These are phyloP conservation scores for Saxophila tyrrhenica DNA, from an alignment of 495 filamentous ascomycete genomes.

Conservation along the genomic window DNA sequence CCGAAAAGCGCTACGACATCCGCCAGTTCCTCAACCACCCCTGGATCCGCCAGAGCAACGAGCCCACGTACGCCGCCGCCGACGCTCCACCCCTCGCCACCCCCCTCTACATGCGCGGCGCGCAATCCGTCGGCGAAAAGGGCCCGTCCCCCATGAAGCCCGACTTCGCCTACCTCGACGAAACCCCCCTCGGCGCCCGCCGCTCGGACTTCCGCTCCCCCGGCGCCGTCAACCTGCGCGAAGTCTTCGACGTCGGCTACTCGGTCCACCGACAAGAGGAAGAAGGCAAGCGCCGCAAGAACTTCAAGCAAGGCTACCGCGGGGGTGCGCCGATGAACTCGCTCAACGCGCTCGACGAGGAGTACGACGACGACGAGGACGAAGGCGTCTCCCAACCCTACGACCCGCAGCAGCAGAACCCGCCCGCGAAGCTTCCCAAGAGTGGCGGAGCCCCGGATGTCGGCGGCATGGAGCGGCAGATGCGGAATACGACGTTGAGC, in stretches of 20 bases:
- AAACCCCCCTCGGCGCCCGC: slow-evolving; percentile 45
- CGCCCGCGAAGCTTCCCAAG: slow-evolving; percentile 58
- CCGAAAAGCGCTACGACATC: slow-evolving; percentile 82
- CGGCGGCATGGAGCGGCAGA: slow-evolving; percentile 68
- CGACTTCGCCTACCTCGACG: slow-evolving; percentile 44
- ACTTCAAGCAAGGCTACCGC: slow-evolving; percentile 58
- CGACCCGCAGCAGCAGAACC: slow-evolving; percentile 34
- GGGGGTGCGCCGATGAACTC: slow-evolving; percentile 40
- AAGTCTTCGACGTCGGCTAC: slow-evolving; percentile 95
- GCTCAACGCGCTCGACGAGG: slow-evolving; percentile 60
- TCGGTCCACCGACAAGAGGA: slow-evolving; percentile 95
- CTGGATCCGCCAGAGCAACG: slow-evolving; percentile 73
- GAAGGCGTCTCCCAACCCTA: slow-evolving; percentile 41
- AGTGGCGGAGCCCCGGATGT: slow-evolving; percentile 42
- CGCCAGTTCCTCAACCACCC: slow-evolving; percentile 81
- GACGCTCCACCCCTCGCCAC: slow-evolving; percentile 71
- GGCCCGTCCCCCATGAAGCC: slow-evolving; percentile 22
- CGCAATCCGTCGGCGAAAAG: slow-evolving; percentile 6
- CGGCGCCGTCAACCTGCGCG: slow-evolving; percentile 85
- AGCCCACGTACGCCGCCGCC: slow-evolving; percentile 58
- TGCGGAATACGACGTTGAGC: slow-evolving; percentile 68
- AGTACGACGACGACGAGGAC: slow-evolving; percentile 52
- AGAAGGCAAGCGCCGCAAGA: slow-evolving; percentile 80
- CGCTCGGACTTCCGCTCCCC: slow-evolving; percentile 93
- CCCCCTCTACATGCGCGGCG: slow-evolving; percentile 41